phyloP scores from a whole-genome alignment of 225 moss, liverwort and hornwort species.

The Lunularia cruciata region DNA sequence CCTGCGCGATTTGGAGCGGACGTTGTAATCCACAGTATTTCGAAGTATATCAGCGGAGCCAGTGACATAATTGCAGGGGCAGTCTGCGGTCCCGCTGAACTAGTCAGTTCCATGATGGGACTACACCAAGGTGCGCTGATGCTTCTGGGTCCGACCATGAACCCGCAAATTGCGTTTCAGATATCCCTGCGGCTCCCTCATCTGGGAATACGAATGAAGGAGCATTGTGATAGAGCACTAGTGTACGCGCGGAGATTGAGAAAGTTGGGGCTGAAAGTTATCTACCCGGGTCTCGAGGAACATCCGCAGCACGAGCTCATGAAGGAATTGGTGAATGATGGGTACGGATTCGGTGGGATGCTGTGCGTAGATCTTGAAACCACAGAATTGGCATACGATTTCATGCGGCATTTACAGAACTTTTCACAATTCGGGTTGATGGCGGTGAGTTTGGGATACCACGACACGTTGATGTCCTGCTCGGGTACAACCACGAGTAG shows the following conservation, averaged over 20 bases:
- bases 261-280: constrained; percentile 67
- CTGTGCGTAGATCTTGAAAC: constrained; percentile 80
- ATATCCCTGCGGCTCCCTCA: constrained; percentile 79
- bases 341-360: constrained; percentile 85
- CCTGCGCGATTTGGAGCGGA: constrained; percentile 78
- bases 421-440: constrained; percentile 74
- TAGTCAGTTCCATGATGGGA: constrained; percentile 86
- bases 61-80: constrained; percentile 91
- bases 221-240: constrained; percentile 65
- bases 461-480: constrained; percentile 88
- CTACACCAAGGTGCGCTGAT: constrained; percentile 79
- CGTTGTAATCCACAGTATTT: constrained; percentile 84
- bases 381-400: constrained; percentile 65
- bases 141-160: constrained; percentile 91
- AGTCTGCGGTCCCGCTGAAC: constrained; percentile 79
- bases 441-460: constrained; percentile 84
- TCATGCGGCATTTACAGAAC: constrained; percentile 84
- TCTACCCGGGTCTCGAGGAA: constrained; percentile 81
- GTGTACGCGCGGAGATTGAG: constrained; percentile 67
- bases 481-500: constrained; percentile 67
- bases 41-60: constrained; percentile 89
- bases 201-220: constrained; percentile 80
- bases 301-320: constrained; percentile 77
- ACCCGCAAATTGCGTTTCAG: constrained; percentile 86
- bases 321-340: constrained; percentile 64